Percentiles rank a stretch among this genome's conserved stretches.
phyloP scores from a whole-genome alignment of 208 protist genomes.

The Crithidia expoeki region DNA sequence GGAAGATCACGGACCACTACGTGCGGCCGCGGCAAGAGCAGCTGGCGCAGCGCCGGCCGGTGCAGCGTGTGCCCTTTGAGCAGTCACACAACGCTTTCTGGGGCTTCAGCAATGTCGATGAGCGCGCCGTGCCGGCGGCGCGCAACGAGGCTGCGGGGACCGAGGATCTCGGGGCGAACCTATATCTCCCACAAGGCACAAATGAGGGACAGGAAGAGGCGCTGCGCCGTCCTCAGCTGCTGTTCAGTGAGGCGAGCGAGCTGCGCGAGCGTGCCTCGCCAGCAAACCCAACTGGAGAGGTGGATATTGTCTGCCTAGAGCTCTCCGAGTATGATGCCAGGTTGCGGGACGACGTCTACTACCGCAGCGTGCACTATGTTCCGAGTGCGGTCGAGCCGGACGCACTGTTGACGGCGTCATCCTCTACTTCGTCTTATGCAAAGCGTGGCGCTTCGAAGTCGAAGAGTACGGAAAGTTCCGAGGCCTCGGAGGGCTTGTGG shows the following conservation, averaged over 20 bases:
- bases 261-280: constrained; percentile 36
- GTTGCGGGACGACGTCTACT: constrained; percentile 78
- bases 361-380: constrained; percentile 89
- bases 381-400: constrained; percentile 5
- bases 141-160: constrained; percentile 2
- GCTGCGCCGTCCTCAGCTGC: constrained; percentile 71
- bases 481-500: constrained; percentile 3
- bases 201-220: constrained; percentile 53
- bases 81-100: constrained; percentile 80
- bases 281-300: constrained; percentile 36
- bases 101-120: constrained; percentile 44
- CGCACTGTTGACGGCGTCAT: not conserved
- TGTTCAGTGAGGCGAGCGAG: constrained; percentile 78
- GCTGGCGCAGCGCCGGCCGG: constrained; percentile 42
- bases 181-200: constrained; percentile 42
- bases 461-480: not conserved
- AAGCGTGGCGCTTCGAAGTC: not conserved
- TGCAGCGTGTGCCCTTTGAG: constrained; percentile 68
- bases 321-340: constrained; percentile 78
- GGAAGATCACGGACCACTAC: constrained; percentile 64
- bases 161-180: constrained; percentile 27
- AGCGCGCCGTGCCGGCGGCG: not conserved
- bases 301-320: constrained; percentile 80
- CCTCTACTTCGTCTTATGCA: not conserved
- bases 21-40: constrained; percentile 54